A percentile compares a stretch with the other conserved stretches of the same genome.
Conservation (phyloP, 257 asterid genomes). For the Datura wrightii region DNA sequence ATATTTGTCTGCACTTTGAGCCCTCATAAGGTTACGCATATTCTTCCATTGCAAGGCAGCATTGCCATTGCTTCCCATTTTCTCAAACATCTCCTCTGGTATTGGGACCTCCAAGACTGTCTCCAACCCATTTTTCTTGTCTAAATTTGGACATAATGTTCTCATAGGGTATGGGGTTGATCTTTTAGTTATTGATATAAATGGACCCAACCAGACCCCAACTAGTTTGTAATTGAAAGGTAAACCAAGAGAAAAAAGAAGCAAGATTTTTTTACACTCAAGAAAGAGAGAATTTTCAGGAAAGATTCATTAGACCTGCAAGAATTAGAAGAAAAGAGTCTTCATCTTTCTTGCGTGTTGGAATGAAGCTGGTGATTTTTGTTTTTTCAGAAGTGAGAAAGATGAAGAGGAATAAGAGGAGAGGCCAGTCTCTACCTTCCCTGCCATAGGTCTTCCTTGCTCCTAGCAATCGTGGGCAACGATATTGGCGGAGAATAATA, state of each 20-base stretch:
- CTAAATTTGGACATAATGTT: conserved; percentile 70
- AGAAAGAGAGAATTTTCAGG: neutral
- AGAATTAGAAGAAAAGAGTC: neutral
- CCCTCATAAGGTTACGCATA: conserved; percentile 72
- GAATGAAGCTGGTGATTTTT: neutral
- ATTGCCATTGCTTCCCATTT: conserved; percentile 60
- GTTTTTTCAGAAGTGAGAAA: neutral
- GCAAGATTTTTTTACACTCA: neutral
- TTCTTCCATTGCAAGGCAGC: conserved; percentile 70
- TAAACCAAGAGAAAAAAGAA: neutral
- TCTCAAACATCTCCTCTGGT: conserved; percentile 82
- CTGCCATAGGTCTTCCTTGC: conserved; percentile 35
- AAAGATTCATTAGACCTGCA: neutral
- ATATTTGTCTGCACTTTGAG: conserved; percentile 40
- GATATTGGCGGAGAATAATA: conserved; percentile 30
- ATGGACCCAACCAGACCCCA: neutral
- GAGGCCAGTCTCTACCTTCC: neutral
- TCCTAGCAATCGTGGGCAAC: conserved; percentile 38
- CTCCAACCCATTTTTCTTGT: conserved; percentile 69
- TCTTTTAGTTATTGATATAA: neutral
- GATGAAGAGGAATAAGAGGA: conserved; percentile 22
- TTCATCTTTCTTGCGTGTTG: neutral
- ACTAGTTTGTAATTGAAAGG: neutral
- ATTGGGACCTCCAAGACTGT: conserved; percentile 90
- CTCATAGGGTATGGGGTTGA: conserved; percentile 44